These are phyloP conservation scores for Aphanomyces cochlioides DNA, from an alignment of 352 stramenopile genomes.

Conservation along the genomic window DNA sequence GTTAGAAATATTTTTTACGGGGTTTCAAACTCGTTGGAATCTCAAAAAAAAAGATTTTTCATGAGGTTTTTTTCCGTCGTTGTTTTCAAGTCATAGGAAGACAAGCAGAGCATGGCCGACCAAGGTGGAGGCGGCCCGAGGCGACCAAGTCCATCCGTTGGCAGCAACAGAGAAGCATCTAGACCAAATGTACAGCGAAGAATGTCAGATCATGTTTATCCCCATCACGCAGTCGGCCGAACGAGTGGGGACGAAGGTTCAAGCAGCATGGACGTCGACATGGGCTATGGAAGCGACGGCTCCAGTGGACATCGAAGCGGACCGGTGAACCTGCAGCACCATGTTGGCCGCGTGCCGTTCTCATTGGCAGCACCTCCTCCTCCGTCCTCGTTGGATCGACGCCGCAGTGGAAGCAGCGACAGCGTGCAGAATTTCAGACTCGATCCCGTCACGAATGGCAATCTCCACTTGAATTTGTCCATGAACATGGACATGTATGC, in stretches of 20 bases:
- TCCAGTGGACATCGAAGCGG: neutral
- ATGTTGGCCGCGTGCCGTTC: slow-evolving; percentile 11
- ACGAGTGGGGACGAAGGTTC: slow-evolving; percentile 10
- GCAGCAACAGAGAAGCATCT: neutral
- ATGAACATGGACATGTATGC: slow-evolving; percentile 29
- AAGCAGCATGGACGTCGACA: slow-evolving; percentile 25
- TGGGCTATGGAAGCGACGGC: slow-evolving; percentile 7
- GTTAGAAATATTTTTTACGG: slow-evolving; percentile 9
- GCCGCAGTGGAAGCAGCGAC: no score
- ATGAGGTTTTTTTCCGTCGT: no score
- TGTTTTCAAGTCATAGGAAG: neutral
- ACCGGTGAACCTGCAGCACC: neutral
- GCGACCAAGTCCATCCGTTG: slow-evolving; percentile 18
- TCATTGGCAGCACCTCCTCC: neutral
- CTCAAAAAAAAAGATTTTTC: no score
- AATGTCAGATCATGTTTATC: slow-evolving; percentile 22
- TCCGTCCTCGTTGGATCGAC: neutral
- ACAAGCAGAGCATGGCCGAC: slow-evolving; percentile 17
- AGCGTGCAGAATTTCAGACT: slow-evolving; percentile 14
- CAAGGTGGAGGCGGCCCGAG: slow-evolving; percentile 3
- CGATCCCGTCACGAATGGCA: slow-evolving; percentile 13
- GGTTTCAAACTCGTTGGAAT: neutral
- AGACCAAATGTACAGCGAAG: neutral
- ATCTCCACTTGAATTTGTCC: slow-evolving; percentile 19
- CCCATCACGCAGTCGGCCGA: slow-evolving; percentile 10